Conservation (phyloP, 257 asterid species). For the Lycium barbarum region DNA sequence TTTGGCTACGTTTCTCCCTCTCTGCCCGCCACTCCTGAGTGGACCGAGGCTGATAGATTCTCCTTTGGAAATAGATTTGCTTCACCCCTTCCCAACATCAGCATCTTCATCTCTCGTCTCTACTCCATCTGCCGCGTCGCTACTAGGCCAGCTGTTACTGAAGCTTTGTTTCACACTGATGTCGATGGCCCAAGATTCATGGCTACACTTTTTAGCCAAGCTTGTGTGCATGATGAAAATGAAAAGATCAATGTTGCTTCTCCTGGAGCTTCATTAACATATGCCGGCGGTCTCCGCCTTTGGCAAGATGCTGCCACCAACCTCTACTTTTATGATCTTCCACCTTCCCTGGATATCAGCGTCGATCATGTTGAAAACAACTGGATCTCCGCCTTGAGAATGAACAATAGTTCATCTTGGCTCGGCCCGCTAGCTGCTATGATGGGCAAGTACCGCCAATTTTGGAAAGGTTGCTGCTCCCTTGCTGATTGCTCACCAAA, state of each 20-base stretch:
- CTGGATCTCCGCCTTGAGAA: neutral
- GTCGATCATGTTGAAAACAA: neutral
- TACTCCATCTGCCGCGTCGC: neutral
- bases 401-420: neutral
- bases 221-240: neutral
- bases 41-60: neutral
- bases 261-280: neutral
- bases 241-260: constrained; percentile 3
- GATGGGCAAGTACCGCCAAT: constrained; percentile 16
- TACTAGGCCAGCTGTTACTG: constrained; percentile 6
- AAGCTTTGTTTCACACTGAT: neutral
- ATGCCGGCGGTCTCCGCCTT: neutral
- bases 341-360: neutral
- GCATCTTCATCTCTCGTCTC: neutral
- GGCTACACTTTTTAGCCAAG: constrained; percentile 27
- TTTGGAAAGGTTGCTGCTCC: neutral
- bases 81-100: neutral
- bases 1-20: constrained; percentile 16
- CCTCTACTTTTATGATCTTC: constrained; percentile 22
- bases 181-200: neutral
- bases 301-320: neutral
- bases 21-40: neutral
- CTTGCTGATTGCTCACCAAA: constrained; percentile 17
- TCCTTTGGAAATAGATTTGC: neutral
- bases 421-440: neutral